Base-by-base conservation (phyloP, 2,329 filamentous ascomycete genomes). In the Fonsecaea pedrosoi region DNA sequence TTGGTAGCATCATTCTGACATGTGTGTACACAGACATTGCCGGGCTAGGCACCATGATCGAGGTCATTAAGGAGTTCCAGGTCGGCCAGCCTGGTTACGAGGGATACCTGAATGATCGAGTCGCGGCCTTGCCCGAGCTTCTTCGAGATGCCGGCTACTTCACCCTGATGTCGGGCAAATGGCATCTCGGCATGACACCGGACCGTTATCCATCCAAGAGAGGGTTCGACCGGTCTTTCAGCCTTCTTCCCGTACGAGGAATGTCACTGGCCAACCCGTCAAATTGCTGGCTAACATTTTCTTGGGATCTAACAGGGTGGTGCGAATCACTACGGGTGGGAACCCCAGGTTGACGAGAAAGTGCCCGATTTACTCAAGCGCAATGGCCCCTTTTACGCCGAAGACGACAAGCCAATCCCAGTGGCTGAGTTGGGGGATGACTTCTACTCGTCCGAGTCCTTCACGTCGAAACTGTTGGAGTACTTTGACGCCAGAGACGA, bases 91-190 rank as follows among this genome's bases (percentile, higher is more conserved):
- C 75, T 7, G 76, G 77, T 5, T 77, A 80, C 64, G 78, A 67
- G 40, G 65, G 65, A n/a, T 67, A 67, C 40, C 38, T 67, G 45
- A 67, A 67, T 32, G 65, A 67, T 15, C 65, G 70, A 13, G 77
- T 79, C 1, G 78, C 74, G 3, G 71, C 78, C 1, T 60, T 79
- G 13, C 75, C 77, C 4, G 78, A 79, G 57, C 58, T 79, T 0
- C 69, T 79, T 2, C 70, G 68, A 1, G 77, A 78, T 61, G 70
- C 67, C 32, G 78, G 77, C 10, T 79, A 79, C 64, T 72, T 74
- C 54, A 78, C 77, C 0, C 54, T 74, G 7, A 77, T 79, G 74
- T 74, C 75, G 9, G 78, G 78, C 4, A 79, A 79, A 62, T 78
- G 77, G 78, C 77, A 79, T 63, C 68, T 78, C 7, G 77, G 77